These are phyloP conservation scores for Cadophora sp. DNA, from an alignment of 2,329 filamentous ascomycete species.

Conservation along the genomic window DNA sequence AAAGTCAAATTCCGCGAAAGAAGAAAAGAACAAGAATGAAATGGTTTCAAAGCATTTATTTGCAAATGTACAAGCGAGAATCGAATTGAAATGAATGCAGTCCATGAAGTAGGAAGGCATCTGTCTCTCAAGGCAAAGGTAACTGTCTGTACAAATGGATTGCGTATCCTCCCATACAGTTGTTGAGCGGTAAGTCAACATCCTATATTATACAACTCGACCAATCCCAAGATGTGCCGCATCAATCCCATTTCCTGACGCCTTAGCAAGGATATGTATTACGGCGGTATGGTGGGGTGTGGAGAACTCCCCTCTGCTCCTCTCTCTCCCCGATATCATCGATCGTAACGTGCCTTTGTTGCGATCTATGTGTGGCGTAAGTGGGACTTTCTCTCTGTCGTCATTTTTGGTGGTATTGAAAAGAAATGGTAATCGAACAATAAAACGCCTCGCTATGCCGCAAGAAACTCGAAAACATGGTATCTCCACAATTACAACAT, in stretches of 20 bases:
- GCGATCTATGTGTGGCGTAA: too few relatives aligned
- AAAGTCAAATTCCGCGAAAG: background rate
- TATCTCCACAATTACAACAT: background rate
- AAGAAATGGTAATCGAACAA: background rate
- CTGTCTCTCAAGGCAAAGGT: background rate
- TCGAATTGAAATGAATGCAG: too few relatives aligned
- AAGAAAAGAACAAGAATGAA: background rate
- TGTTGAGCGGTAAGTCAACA: background rate
- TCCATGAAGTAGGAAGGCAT: too few relatives aligned
- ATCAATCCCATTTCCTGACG: background rate
- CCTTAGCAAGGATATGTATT: background rate
- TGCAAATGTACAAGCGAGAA: background rate
- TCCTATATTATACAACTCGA: constrained; percentile 2
- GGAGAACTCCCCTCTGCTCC: background rate
- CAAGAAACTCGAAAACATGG: background rate
- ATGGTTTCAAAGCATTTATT: background rate
- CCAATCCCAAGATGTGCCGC: background rate
- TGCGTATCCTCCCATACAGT: background rate
- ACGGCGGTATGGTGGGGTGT: background rate
- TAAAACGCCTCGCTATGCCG: constrained; percentile 9
- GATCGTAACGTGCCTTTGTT: too few relatives aligned
- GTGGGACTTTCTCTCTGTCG: background rate
- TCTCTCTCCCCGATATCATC: background rate
- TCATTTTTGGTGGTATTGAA: background rate
- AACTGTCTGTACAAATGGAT: background rate